Conservation (phyloP, 2,329 filamentous ascomycete species). For the Diplocarpon mali region DNA sequence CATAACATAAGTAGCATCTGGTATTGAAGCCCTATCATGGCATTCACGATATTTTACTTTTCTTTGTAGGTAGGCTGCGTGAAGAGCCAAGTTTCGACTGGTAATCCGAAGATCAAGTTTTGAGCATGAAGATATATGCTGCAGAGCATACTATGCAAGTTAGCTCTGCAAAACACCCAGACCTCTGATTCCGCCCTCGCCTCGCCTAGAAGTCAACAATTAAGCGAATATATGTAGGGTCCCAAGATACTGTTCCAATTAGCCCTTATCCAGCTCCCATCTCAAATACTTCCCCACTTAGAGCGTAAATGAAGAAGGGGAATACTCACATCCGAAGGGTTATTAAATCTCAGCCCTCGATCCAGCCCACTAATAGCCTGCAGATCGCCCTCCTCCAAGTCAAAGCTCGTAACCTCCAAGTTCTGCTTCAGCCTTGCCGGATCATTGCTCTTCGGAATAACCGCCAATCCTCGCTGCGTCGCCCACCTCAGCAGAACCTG, state of each 20-base stretch:
- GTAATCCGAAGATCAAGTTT: no score
- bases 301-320: slow-evolving; percentile 3
- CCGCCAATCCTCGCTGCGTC: slow-evolving; percentile 68
- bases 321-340: slow-evolving; percentile 55
- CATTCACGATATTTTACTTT: no score
- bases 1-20: neutral
- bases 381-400: slow-evolving; percentile 55
- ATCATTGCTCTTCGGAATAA: slow-evolving; percentile 70
- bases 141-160: no score
- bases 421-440: slow-evolving; percentile 49
- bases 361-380: slow-evolving; percentile 55
- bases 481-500: slow-evolving; percentile 83
- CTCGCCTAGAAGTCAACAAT: slow-evolving; percentile 2
- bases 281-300: neutral
- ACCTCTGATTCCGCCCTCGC: no score
- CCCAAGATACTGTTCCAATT: slow-evolving; percentile 32
- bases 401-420: slow-evolving; percentile 54
- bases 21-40: no score
- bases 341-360: slow-evolving; percentile 61
- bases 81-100: no score
- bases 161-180: no score
- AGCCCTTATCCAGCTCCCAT: neutral
- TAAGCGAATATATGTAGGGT: slow-evolving; percentile 43
- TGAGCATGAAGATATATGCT: no score
- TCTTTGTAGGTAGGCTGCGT: no score